phyloP scores from a whole-genome alignment of 116 monocot species.

The Posidonia oceanica region DNA sequence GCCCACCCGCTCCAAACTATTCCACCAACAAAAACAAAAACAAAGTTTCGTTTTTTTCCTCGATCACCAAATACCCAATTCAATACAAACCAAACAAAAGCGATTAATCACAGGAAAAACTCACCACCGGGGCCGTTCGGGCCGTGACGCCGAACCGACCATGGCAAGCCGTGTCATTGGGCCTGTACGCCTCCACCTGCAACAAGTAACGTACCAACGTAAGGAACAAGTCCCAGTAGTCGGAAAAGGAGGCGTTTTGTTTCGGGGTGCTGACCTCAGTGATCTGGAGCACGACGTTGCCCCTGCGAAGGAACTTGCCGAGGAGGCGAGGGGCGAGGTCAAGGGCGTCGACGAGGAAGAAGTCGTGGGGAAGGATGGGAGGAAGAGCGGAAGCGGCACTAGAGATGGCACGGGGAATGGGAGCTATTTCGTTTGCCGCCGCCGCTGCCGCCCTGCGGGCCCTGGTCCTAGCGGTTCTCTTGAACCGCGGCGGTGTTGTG shows the following conservation, averaged over 20 bases:
- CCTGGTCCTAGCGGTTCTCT: not conserved
- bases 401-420: not conserved
- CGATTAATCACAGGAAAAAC: not conserved
- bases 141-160: conserved; percentile 81
- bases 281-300: conserved; percentile 82
- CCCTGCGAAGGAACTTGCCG: conserved; percentile 79
- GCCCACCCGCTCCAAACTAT: conserved; percentile 93
- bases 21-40: not conserved
- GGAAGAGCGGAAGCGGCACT: conserved; percentile 1
- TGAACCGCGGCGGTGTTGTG: conserved; percentile 9
- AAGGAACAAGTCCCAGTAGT: not conserved
- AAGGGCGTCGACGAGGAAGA: conserved; percentile 70
- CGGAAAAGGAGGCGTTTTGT: not conserved
- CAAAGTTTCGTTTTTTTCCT: not conserved
- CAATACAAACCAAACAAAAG: not conserved
- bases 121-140: conserved; percentile 81
- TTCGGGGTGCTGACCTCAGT: conserved; percentile 43
- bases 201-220: conserved; percentile 1
- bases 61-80: not conserved
- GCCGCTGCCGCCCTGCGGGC: too few relatives aligned
- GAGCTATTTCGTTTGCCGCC: not conserved
- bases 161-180: conserved; percentile 86
- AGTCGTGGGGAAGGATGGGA: conserved; percentile 37
- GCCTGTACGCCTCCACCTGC: conserved; percentile 90
- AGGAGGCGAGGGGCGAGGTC: conserved; percentile 91